These are phyloP conservation scores for Botryotinia calthae DNA, from an alignment of 2,329 filamentous ascomycete genomes.

Conservation along the genomic window DNA sequence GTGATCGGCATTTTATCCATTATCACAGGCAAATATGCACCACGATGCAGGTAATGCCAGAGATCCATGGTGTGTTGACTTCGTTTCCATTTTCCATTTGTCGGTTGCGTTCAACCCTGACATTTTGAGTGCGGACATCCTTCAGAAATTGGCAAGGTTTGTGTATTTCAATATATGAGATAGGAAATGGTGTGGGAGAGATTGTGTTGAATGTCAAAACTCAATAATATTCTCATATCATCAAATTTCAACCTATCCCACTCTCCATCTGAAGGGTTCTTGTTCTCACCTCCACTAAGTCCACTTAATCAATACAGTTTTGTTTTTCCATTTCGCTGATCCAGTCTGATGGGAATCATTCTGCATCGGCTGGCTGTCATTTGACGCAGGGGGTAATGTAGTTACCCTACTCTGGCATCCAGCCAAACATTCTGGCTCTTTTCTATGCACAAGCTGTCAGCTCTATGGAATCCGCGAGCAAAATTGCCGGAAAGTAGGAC, in stretches of 20 bases:
- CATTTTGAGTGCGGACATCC: background rate
- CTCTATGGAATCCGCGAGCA: background rate
- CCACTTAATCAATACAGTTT: background rate
- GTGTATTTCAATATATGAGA: conserved; percentile 5
- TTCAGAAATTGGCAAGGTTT: conserved; percentile 10
- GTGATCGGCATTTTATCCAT: conserved; percentile 2
- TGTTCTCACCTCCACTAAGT: background rate
- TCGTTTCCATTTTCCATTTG: conserved; percentile 7
- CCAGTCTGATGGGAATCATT: conserved; percentile 16
- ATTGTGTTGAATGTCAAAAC: background rate
- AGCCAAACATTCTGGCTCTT: background rate
- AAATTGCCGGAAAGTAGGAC: conserved; percentile 17
- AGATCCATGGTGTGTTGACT: conserved; percentile 10
- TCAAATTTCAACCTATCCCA: conserved; percentile 5
- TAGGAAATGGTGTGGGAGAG: conserved; percentile 2
- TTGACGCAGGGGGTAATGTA: conserved; percentile 9
- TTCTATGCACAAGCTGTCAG: conserved; percentile 15
- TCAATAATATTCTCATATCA: conserved; percentile 1
- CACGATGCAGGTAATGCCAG: conserved; percentile 9
- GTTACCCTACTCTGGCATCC: background rate
- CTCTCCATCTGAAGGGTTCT: background rate
- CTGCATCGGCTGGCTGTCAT: conserved; percentile 16
- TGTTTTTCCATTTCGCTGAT: background rate
- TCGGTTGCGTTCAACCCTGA: background rate
- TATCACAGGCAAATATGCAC: background rate